Evolutionary conservation across 2,329 filamentous ascomycete genomes (phyloP).

Genomic region (Fusarium piperis): DNA sequence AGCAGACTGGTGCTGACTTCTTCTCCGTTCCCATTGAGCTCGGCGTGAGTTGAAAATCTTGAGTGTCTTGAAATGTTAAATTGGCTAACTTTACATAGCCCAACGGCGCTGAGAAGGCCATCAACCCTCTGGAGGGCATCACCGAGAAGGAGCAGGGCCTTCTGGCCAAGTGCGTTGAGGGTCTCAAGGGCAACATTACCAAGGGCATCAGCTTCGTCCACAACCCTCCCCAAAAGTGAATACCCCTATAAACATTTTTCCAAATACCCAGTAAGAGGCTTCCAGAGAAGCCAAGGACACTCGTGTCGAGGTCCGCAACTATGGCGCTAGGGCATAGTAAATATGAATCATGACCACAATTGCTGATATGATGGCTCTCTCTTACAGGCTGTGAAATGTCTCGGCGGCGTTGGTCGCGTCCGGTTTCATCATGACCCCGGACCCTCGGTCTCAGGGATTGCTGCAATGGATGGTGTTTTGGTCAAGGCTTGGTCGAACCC

Average conservation of each 20-base stretch:
- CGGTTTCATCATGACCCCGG: conserved; percentile 24
- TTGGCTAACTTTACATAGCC: conserved; percentile 62
- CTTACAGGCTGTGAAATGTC: conserved; percentile 50
- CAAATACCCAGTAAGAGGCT: conserved; percentile 41
- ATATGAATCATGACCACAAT: conserved; percentile 46
- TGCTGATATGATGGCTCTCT: conserved; percentile 50
- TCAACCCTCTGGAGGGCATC: conserved; percentile 79
- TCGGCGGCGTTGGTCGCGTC: conserved; percentile 31
- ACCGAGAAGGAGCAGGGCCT: conserved; percentile 91
- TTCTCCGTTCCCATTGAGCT: conserved; percentile 97
- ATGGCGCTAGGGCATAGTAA: conserved; percentile 50
- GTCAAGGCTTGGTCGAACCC: conserved; percentile 24
- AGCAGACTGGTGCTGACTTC: conserved; percentile 87
- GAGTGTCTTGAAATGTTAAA: conserved; percentile 14
- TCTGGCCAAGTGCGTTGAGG: conserved; percentile 77
- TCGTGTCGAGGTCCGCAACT: conserved; percentile 45
- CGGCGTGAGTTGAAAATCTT: conserved; percentile 72
- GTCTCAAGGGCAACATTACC: conserved; percentile 89
- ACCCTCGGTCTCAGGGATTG: conserved; percentile 22
- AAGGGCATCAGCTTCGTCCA: conserved; percentile 93
- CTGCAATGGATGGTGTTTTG: conserved; percentile 38
- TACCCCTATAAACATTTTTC: conserved; percentile 40
- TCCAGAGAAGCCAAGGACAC: conserved; percentile 41
- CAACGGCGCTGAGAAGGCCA: conserved; percentile 85
- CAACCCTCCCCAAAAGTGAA: conserved; percentile 90